These are phyloP conservation scores for Thuidium tamariscinum DNA, from an alignment of 225 moss, liverwort and hornwort genomes.

Conservation along the genomic window DNA sequence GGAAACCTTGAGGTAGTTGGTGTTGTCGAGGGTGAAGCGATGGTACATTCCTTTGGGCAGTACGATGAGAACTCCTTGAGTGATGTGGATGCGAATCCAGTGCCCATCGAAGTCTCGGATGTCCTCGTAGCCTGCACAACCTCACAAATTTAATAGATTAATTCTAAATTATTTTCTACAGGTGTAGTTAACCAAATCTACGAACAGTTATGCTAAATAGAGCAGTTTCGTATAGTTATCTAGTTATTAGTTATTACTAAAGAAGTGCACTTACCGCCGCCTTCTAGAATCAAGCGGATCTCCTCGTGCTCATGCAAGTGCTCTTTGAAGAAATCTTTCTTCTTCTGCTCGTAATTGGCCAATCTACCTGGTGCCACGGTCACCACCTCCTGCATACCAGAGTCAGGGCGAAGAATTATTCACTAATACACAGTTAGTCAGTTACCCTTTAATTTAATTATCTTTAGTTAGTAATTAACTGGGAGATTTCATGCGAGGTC, in stretches of 20 bases:
- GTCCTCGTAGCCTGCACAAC: slow-evolving; percentile 47
- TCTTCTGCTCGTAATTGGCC: slow-evolving; percentile 40
- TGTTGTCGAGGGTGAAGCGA: slow-evolving; percentile 51
- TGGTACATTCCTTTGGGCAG: slow-evolving; percentile 66
- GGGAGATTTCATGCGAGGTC: no score
- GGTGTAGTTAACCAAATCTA: not conserved
- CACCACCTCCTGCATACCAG: slow-evolving; percentile 39
- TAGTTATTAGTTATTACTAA: not conserved
- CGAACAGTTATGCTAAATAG: not conserved
- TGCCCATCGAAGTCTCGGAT: slow-evolving; percentile 49
- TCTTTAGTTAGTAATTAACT: not conserved
- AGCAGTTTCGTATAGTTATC: no score
- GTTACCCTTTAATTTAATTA: no score
- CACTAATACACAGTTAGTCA: no score
- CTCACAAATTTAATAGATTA: not conserved
- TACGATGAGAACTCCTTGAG: slow-evolving; percentile 44
- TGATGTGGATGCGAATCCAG: slow-evolving; percentile 63
- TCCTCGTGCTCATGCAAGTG: slow-evolving; percentile 67
- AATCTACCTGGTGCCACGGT: slow-evolving; percentile 48
- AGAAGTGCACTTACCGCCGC: slow-evolving; percentile 15
- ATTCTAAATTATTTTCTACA: not conserved
- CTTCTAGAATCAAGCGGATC: slow-evolving; percentile 52
- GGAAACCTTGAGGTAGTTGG: slow-evolving; percentile 42
- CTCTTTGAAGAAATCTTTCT: slow-evolving; percentile 54
- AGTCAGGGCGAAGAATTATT: not conserved